A percentile compares a stretch with the other conserved stretches of the same genome.
Conservation (phyloP, 2,329 filamentous ascomycete species). For the Lachnum nothofagi region DNA sequence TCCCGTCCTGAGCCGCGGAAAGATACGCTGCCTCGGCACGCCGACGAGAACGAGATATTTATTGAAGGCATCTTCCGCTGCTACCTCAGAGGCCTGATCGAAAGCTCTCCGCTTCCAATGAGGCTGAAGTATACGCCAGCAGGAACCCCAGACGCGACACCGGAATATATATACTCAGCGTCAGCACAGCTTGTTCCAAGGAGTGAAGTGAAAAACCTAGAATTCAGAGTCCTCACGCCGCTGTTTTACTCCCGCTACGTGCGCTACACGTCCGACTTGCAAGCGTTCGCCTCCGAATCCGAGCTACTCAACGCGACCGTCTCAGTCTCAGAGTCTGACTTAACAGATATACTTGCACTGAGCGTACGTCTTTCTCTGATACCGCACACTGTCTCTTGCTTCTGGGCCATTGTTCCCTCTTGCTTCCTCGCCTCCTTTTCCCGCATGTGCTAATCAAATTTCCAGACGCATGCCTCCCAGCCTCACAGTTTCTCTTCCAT, state of each 20-base stretch:
- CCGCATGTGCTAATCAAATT: too few relatives aligned
- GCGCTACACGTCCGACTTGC: slow-evolving; percentile 56
- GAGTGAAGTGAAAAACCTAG: slow-evolving; percentile 36
- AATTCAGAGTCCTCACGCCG: slow-evolving; percentile 57
- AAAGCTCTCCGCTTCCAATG: slow-evolving; percentile 41
- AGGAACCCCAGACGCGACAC: slow-evolving; percentile 38
- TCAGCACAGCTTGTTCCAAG: slow-evolving; percentile 18
- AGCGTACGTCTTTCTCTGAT: too few relatives aligned
- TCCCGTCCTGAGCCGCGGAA: slow-evolving; percentile 58
- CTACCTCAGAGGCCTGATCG: slow-evolving; percentile 48
- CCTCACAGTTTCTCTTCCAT: background rate
- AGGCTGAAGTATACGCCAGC: slow-evolving; percentile 50
- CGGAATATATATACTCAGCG: slow-evolving; percentile 38
- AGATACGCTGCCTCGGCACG: slow-evolving; percentile 49
- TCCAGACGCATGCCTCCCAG: too few relatives aligned
- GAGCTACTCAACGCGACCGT: slow-evolving; percentile 12
- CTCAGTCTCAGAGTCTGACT: slow-evolving; percentile 9
- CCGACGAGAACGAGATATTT: slow-evolving; percentile 44
- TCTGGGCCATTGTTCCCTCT: too few relatives aligned
- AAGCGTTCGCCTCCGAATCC: slow-evolving; percentile 55
- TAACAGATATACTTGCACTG: too few relatives aligned
- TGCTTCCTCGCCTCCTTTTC: too few relatives aligned
- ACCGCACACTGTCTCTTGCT: too few relatives aligned
- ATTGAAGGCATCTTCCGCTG: slow-evolving; percentile 45
- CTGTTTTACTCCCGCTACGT: slow-evolving; percentile 63